Conservation (phyloP, 495 filamentous ascomycete genomes). For the Hypoxylon perforatum region DNA sequence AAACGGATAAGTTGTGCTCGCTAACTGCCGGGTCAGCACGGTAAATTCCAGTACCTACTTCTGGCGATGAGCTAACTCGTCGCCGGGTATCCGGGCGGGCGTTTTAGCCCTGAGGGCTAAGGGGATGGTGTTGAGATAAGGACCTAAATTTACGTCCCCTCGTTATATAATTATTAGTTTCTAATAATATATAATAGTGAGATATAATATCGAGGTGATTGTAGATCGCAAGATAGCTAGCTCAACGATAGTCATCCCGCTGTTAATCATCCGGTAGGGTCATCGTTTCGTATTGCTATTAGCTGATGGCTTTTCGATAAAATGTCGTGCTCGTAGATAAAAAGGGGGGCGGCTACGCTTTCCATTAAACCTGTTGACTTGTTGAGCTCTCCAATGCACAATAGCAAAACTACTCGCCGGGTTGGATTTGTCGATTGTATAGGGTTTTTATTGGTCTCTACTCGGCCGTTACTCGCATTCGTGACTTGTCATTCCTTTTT, state of each 20-base stretch:
- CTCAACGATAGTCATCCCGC: conserved; percentile 11
- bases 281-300: conserved; percentile 10
- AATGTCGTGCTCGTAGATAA: neutral
- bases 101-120: conserved; percentile 8
- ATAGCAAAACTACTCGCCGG: conserved; percentile 2
- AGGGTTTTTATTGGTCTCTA: conserved; percentile 16
- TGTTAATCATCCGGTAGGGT: conserved; percentile 16
- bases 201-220: too few species aligned
- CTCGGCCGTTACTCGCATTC: conserved; percentile 23
- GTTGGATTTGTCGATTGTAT: conserved; percentile 28
- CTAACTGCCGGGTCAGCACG: conserved; percentile 31
- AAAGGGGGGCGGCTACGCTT: conserved; percentile 12
- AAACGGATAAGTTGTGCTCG: conserved; percentile 20
- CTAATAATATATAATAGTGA: too few species aligned
- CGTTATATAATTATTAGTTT: conserved; percentile 9
- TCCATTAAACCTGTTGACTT: too few species aligned
- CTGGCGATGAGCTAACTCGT: too few species aligned
- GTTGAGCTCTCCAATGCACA: conserved; percentile 14
- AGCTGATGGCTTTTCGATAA: conserved; percentile 7
- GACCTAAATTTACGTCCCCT: conserved; percentile 8
- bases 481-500: conserved; percentile 27
- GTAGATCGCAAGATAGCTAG: conserved; percentile 6
- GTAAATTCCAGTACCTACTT: too few species aligned
- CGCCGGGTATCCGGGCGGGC: conserved; percentile 9
- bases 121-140: conserved; percentile 29